Evolutionary conservation across 768 basidiomycete species (phyloP), one percentile per base, ranked within the genome.

Genomic region (Trichaptum fuscoviolaceum): DNA sequence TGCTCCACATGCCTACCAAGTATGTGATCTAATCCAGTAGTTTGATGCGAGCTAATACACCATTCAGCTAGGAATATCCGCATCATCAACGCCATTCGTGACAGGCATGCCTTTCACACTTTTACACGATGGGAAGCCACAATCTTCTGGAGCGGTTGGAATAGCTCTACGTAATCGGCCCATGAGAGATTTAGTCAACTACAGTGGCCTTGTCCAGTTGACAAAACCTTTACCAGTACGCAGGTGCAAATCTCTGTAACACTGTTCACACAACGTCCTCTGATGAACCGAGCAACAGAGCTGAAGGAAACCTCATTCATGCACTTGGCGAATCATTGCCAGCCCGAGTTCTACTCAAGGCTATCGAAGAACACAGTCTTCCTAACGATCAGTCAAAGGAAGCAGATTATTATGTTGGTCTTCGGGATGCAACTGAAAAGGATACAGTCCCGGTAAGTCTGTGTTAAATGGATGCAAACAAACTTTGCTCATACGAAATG

Each of bases 31-130:
- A 10, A 58, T 58, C 65, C 34, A 52, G 10, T 20, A 2, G 15
- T 12, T 12, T 20, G 20, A 20, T 52, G 20, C 65, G 35, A 7
- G 52, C 60, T 25, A 57, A 23, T 42, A 68, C 58, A 10, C 35
- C 7, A 62, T 58, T 35, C 71, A 91, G 86, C 75, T 91, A 64
- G 90, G 91, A 4, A 80, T 93, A 23, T 74, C 89, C 24, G 88
- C 87, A 0, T 80, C 91, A 0, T 88, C 91, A 1, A 93, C 92
- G 1, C 91, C 91, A 0, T 93, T 93, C 73, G 77, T 91, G 6
- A 93, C 90, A 1, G 92, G 91, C 17, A 78, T 88, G 23, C 87
- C 88, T 0, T 84, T 88, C 30, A 93, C 92, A 0, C 77, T 93
- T 10, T 86, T 92, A 67, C 75, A 82, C 66, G 83, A 89, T 63